Base-by-base conservation (phyloP, 2,329 filamentous ascomycete species). In the Mycosphaerella sp. region DNA sequence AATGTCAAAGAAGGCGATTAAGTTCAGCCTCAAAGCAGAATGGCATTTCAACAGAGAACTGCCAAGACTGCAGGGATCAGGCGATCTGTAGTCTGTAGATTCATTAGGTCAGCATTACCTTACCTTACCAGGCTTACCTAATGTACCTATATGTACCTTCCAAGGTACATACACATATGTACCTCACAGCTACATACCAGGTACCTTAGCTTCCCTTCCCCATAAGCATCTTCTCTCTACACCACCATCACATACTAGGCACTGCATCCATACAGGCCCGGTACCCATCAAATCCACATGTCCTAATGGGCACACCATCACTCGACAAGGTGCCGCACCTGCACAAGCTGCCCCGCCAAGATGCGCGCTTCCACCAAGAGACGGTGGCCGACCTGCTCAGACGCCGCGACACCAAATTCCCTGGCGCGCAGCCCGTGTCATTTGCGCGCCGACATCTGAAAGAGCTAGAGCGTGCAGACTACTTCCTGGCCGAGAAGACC, bases 401-500 rank as follows among this genome's bases (percentile, higher is more conserved):
- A 14, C 81, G 90, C 63, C 78, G 78, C 49, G 83, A 81, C 61
- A 73, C 75, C 23, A 78, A 74, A 60, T 98, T 98, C 64, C 91
- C 93, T 0, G 93, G 83, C 66, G 92, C 93, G 48, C 93, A 98
- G 71, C 93, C 93, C 11, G 91, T 98, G 60, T 95, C 89, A 67
- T 98, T 98, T 69, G 79, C 87, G 51, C 79, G 86, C 54, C 79
- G 82, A 64, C 93, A 98, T 71, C 73, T 97, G 8, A 75, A 83
- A n/a, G 90, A 95, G 73, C 80, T 98, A 36, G 83, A 85, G 58
- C 78, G 79, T 55, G 79, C 87, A 67, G 93, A 97, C 72, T 98
- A 97, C 76, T 98, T 91, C 69, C 87, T 98, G 60, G 96, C 92
- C 77, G 93, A 98, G 73, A 98, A 98, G 76, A 95, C 92, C 1